phyloP scores from a whole-genome alignment of 768 basidiomycete species.

The Trametes cinnabarina region DNA sequence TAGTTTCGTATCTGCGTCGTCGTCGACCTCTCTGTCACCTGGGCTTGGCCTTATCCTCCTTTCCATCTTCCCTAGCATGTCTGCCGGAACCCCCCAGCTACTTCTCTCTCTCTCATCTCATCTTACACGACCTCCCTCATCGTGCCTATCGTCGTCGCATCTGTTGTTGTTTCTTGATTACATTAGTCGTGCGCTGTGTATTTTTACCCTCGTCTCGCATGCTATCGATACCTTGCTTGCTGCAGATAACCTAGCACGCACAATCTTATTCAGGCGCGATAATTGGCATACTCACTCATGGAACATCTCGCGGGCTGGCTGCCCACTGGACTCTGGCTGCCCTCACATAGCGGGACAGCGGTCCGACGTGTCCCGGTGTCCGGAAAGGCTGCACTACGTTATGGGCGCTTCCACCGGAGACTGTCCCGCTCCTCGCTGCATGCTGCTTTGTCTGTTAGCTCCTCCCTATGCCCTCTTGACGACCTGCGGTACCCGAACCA shows the following conservation, averaged over 20 bases:
- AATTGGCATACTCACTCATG: conserved; percentile 1
- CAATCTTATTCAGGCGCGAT: conserved; percentile 10
- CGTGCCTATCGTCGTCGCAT: conserved; percentile 26
- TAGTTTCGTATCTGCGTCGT: conserved; percentile 10
- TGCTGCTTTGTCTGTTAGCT: not conserved
- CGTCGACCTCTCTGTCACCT: not conserved
- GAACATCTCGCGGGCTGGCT: too few species aligned
- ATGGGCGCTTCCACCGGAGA: conserved; percentile 9
- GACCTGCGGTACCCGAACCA: not conserved
- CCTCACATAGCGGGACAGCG: not conserved
- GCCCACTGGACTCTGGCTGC: too few species aligned
- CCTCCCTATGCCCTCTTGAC: not conserved
- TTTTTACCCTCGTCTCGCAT: conserved; percentile 28
- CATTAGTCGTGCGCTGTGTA: conserved; percentile 29
- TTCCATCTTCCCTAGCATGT: conserved; percentile 2
- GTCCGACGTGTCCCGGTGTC: not conserved
- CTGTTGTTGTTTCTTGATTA: conserved; percentile 32
- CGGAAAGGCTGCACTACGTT: not conserved
- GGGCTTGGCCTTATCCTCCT: not conserved
- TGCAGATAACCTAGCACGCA: conserved; percentile 18
- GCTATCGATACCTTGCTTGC: conserved; percentile 27
- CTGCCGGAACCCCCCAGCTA: too few species aligned
- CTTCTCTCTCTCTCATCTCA: not conserved
- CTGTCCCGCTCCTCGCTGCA: too few species aligned
- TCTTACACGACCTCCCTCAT: not conserved